A percentile compares a stretch with the other conserved stretches of the same genome.
These are phyloP conservation scores for Diplosphaera chodatii DNA, from an alignment of 139 green algal species.

Conservation along the genomic window DNA sequence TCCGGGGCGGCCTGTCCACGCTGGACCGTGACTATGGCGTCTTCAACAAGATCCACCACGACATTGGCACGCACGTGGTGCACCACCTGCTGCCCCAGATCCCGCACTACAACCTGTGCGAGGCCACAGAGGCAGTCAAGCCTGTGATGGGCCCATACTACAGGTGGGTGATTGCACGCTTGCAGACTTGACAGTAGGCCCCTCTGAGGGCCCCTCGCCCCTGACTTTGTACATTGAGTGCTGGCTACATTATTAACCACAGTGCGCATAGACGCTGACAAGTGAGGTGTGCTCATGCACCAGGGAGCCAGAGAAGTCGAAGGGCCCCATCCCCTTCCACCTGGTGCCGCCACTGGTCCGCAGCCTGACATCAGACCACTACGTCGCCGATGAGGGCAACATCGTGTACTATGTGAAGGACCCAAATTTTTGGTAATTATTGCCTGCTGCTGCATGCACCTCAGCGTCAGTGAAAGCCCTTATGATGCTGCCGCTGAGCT, in stretches of 20 bases:
- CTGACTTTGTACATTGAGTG: too few species aligned
- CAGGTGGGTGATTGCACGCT: conserved; percentile 11
- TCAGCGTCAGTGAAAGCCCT: too few species aligned
- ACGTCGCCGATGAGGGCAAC: conserved; percentile 70
- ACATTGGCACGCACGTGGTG: conserved; percentile 93
- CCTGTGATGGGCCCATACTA: conserved; percentile 88
- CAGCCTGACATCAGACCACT: conserved; percentile 82
- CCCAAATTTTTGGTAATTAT: not conserved
- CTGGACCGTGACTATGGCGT: conserved; percentile 94
- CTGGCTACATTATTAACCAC: too few species aligned
- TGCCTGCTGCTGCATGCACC: not conserved
- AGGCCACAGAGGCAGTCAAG: conserved; percentile 88
- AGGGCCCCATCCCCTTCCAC: conserved; percentile 71
- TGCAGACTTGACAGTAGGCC: too few species aligned
- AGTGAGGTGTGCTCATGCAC: conserved; percentile 68
- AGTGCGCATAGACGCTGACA: too few species aligned
- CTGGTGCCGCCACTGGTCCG: conserved; percentile 66
- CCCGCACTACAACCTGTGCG: conserved; percentile 88
- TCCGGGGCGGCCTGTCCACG: conserved; percentile 86
- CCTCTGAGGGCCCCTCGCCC: too few species aligned
- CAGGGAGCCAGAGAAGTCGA: conserved; percentile 63
- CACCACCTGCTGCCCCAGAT: conserved; percentile 96
- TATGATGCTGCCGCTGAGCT: too few species aligned
- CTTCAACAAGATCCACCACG: conserved; percentile 96
- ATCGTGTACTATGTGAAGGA: conserved; percentile 80